A percentile compares a stretch with the other conserved stretches of the same genome.
These are phyloP conservation scores for Aspergillus indologenus DNA, from an alignment of 495 filamentous ascomycete species.

Conservation along the genomic window DNA sequence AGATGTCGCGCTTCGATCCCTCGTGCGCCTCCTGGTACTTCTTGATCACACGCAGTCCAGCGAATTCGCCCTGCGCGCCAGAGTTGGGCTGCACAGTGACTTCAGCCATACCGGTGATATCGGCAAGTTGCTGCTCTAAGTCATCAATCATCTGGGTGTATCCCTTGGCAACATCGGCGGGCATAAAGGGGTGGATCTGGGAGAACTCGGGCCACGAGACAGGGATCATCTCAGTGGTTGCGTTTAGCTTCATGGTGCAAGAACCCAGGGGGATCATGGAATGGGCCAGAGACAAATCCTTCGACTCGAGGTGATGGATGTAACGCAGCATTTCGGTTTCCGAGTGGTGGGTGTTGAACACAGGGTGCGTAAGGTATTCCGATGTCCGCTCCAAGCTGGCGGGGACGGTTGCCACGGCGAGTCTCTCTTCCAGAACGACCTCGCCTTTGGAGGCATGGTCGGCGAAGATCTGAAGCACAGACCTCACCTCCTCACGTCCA, in stretches of 20 bases:
- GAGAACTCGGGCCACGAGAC: constrained; percentile 84
- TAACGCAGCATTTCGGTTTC: constrained; percentile 95
- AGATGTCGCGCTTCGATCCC: constrained; percentile 78
- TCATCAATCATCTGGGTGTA: constrained; percentile 68
- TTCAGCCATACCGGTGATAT: constrained; percentile 87
- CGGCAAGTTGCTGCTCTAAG: constrained; percentile 71
- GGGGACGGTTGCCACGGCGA: constrained; percentile 52
- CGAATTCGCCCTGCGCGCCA: constrained; percentile 94
- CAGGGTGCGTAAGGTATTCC: constrained; percentile 80
- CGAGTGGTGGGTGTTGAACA: constrained; percentile 96
- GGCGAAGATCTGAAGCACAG: constrained; percentile 59
- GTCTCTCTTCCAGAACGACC: constrained; percentile 42
- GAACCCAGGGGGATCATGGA: constrained; percentile 99
- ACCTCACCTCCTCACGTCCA: constrained; percentile 55
- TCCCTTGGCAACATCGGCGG: constrained; percentile 58
- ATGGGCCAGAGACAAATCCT: constrained; percentile 91
- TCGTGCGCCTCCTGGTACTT: constrained; percentile 71
- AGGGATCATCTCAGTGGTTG: constrained; percentile 89
- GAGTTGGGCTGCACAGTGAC: constrained; percentile 96
- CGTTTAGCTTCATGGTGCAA: constrained; percentile 99
- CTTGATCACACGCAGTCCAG: constrained; percentile 88
- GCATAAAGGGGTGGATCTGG: constrained; percentile 81
- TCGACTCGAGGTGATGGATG: constrained; percentile 91
- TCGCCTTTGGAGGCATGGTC: constrained; percentile 34
- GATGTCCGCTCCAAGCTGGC: constrained; percentile 67